phyloP scores from a whole-genome alignment of 768 basidiomycete genomes.

The Dictyophora rubrovolvata region DNA sequence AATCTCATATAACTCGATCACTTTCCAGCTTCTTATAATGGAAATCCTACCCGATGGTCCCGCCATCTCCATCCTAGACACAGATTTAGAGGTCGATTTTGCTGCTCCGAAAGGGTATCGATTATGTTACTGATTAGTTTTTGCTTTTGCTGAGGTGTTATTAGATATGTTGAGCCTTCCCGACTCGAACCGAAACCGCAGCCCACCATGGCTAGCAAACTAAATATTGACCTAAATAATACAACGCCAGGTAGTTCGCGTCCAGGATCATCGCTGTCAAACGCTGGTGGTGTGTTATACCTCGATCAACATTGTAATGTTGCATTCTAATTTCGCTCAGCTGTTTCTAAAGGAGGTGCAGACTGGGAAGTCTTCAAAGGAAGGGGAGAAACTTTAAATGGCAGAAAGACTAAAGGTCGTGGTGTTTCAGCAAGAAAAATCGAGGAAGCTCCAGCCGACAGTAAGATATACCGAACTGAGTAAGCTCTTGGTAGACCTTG shows the following conservation, averaged over 20 bases:
- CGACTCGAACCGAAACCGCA: constrained; percentile 71
- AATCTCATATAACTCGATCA: constrained; percentile 92
- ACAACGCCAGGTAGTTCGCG: constrained; percentile 80
- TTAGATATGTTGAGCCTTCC: constrained; percentile 80
- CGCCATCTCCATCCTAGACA: constrained; percentile 86
- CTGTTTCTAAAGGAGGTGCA: constrained; percentile 50
- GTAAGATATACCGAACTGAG: constrained; percentile 89
- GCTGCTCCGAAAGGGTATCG: constrained; percentile 65
- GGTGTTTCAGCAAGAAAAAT: constrained; percentile 78
- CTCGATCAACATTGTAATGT: constrained; percentile 29
- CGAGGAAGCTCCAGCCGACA: constrained; percentile 67
- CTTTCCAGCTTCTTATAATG: constrained; percentile 94
- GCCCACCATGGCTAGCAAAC: constrained; percentile 90
- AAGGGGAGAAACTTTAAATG: constrained; percentile 81
- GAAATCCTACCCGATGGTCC: constrained; percentile 78
- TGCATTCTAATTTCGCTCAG: constrained; percentile 30
- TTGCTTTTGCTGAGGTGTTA: constrained; percentile 32
- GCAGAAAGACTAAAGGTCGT: constrained; percentile 91
- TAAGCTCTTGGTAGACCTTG: constrained; percentile 30
- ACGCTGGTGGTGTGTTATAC: constrained; percentile 48
- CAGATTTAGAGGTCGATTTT: constrained; percentile 97
- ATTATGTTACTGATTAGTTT: neutral
- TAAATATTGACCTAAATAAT: constrained; percentile 86
- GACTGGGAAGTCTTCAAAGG: constrained; percentile 96
- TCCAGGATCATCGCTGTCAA: constrained; percentile 64